Conservation (phyloP, 208 protist species). For the Trichomonas gallinae region DNA sequence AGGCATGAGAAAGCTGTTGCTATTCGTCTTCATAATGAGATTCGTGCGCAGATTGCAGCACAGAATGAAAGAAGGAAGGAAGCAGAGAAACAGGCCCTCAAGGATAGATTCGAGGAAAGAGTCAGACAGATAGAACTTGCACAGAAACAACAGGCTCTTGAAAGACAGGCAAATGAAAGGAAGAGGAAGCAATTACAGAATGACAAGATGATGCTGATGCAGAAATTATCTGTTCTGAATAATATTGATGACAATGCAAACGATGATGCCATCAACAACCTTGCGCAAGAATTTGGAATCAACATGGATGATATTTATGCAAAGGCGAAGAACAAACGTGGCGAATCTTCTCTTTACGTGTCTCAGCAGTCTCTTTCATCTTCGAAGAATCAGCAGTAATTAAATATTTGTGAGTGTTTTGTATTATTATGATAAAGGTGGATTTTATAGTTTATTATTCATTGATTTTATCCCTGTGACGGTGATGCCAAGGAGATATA, state of each 20-base stretch:
- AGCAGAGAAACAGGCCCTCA: neutral
- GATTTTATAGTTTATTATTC: too few relatives aligned
- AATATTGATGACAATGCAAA: neutral
- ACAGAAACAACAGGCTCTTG: neutral
- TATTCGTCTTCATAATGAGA: neutral
- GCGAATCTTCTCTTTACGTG: neutral
- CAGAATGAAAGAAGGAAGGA: neutral
- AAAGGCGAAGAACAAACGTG: neutral
- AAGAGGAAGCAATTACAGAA: neutral
- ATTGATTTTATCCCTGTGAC: too few relatives aligned
- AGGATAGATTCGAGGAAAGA: neutral
- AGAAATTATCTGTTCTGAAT: neutral
- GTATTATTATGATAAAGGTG: too few relatives aligned
- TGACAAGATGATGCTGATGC: neutral
- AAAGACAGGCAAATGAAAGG: neutral
- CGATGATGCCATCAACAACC: neutral
- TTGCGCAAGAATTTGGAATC: neutral
- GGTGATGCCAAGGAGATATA: too few relatives aligned
- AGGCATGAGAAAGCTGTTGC: neutral
- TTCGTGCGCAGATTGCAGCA: neutral
- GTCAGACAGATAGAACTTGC: neutral
- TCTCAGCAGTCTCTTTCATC: neutral
- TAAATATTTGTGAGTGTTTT: neutral
- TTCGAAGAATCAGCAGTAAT: neutral
- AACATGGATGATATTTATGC: neutral